Evolutionary conservation across 2,329 filamentous ascomycete genomes (phyloP).

Genomic region (Aspergillus calidoustus): DNA sequence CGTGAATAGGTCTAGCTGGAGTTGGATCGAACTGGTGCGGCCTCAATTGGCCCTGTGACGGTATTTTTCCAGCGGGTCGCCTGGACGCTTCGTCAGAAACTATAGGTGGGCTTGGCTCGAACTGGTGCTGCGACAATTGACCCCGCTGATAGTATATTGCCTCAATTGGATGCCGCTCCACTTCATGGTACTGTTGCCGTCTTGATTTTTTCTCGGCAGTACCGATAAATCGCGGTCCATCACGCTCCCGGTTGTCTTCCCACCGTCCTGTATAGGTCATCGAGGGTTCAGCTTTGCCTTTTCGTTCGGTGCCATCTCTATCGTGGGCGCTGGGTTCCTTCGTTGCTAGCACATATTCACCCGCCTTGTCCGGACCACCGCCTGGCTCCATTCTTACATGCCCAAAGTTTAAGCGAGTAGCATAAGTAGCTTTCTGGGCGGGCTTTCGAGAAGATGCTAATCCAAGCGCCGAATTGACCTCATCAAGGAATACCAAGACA

Average conservation of each 20-base stretch:
- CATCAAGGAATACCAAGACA: not conserved
- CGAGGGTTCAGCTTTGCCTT: too few relatives aligned
- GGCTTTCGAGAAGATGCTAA: not conserved
- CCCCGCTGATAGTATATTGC: too few relatives aligned
- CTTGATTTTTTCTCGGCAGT: too few relatives aligned
- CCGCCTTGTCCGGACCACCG: not conserved
- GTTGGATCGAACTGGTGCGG: too few relatives aligned
- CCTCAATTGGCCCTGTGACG: not conserved
- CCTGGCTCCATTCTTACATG: not conserved
- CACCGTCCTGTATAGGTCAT: too few relatives aligned
- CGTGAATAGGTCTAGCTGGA: too few relatives aligned
- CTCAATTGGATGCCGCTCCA: not conserved
- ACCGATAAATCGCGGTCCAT: too few relatives aligned
- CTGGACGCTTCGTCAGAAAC: not conserved
- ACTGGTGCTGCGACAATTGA: too few relatives aligned
- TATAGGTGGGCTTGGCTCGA: too few relatives aligned
- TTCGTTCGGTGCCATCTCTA: not conserved
- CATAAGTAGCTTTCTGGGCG: not conserved
- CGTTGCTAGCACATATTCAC: not conserved
- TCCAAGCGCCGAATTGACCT: not conserved
- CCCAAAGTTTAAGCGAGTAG: not conserved
- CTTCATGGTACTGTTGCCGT: too few relatives aligned
- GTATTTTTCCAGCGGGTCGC: not conserved
- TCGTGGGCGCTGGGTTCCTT: not conserved
- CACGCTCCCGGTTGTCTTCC: not conserved